A percentile compares a stretch with the other conserved stretches of the same genome.
Evolutionary conservation across 2,329 filamentous ascomycete genomes (phyloP).

Genomic region (Byssothecium circinans): DNA sequence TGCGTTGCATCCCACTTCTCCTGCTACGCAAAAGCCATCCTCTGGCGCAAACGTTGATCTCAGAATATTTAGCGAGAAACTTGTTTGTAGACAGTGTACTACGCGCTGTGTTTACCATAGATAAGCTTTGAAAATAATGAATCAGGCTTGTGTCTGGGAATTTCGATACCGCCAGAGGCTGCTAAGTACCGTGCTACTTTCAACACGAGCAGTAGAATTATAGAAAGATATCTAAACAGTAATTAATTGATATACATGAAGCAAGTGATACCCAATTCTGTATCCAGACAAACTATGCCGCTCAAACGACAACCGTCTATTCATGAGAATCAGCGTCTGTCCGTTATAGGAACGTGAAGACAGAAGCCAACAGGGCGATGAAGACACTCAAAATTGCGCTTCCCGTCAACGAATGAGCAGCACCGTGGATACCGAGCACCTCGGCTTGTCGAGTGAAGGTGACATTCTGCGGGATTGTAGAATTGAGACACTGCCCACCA

Average conservation of each 20-base stretch:
- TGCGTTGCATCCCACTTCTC: no score
- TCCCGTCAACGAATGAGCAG: slow-evolving; percentile 25
- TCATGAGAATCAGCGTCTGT: not conserved
- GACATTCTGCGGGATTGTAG: slow-evolving; percentile 66
- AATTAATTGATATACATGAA: not conserved
- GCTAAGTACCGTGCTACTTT: no score
- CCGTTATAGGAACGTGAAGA: slow-evolving; percentile 28
- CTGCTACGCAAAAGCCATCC: no score
- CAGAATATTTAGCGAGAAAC: no score
- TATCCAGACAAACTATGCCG: not conserved
- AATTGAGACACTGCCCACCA: slow-evolving; percentile 69
- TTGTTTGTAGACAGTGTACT: no score
- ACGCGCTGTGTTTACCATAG: no score
- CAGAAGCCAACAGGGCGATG: slow-evolving; percentile 35
- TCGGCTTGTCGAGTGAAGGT: slow-evolving; percentile 59
- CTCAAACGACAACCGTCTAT: not conserved
- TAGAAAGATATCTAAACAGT: not conserved
- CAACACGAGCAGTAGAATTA: no score
- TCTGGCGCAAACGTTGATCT: no score
- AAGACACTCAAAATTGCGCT: slow-evolving; percentile 38
- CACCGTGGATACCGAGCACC: slow-evolving; percentile 40
- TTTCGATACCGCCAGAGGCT: no score
- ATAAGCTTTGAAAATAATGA: no score
- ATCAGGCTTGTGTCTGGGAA: no score
- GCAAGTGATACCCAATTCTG: not conserved